phyloP scores from a whole-genome alignment of 805 yeast species.

The Teunomyces funiuensis region DNA sequence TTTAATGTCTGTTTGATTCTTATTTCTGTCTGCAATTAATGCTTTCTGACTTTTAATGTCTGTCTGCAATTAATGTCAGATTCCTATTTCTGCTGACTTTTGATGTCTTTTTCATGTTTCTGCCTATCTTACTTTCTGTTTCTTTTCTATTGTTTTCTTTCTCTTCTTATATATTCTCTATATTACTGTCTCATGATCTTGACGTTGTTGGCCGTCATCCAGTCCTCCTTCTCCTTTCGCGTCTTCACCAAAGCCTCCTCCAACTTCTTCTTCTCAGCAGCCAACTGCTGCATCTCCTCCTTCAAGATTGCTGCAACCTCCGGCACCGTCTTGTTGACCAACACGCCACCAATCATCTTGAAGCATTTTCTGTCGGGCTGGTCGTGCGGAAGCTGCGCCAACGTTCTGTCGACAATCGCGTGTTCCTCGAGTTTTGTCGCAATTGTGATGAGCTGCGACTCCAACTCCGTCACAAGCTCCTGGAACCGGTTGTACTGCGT shows the following conservation, averaged over 20 bases:
- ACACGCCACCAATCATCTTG: slow-evolving; percentile 92
- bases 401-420: slow-evolving; percentile 40
- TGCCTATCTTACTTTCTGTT: neutral
- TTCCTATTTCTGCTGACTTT: too few species aligned
- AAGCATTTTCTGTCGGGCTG: slow-evolving; percentile 65
- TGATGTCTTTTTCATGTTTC: too few species aligned
- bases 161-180: neutral
- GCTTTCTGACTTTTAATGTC: too few species aligned
- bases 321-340: slow-evolving; percentile 79
- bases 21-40: too few species aligned
- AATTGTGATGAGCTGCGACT: slow-evolving; percentile 35
- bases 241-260: slow-evolving; percentile 27
- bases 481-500: slow-evolving; percentile 41
- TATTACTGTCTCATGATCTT: slow-evolving; percentile 34
- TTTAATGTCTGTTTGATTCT: too few species aligned
- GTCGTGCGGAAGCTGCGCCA: slow-evolving; percentile 33
- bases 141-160: too few species aligned
- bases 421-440: slow-evolving; percentile 42
- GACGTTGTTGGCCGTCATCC: slow-evolving; percentile 44
- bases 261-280: slow-evolving; percentile 20
- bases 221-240: slow-evolving; percentile 35
- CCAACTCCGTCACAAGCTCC: slow-evolving; percentile 38
- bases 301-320: slow-evolving; percentile 67
- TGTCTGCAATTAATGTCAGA: too few species aligned
- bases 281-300: slow-evolving; percentile 44